Evolutionary conservation across 2,329 filamentous ascomycete species (phyloP).

Genomic region (Cordyceps farinosa): DNA sequence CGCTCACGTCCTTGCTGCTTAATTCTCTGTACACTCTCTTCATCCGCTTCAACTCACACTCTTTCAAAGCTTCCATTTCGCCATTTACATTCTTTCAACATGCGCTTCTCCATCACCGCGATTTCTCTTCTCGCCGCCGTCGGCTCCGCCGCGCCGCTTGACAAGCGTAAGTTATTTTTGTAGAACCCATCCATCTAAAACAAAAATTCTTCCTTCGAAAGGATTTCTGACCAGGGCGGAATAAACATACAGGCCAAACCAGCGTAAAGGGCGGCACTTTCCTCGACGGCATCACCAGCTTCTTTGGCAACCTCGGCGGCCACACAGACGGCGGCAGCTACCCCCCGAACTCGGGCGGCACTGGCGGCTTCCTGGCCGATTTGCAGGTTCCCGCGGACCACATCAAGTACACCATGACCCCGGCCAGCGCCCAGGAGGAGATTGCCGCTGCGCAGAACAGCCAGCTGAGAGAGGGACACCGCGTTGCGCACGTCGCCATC

Average conservation of each 20-base stretch:
- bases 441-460: conserved; percentile 8
- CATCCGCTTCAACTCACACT: background rate
- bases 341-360: background rate
- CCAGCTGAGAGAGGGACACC: conserved; percentile 15
- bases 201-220: background rate
- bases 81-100: background rate
- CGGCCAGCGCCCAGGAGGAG: background rate
- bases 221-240: too few relatives aligned
- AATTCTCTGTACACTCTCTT: background rate
- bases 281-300: conserved; percentile 1
- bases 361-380: conserved; percentile 3
- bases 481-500: conserved; percentile 7
- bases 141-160: conserved; percentile 1
- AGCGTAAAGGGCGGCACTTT: background rate
- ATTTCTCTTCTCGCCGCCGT: conserved; percentile 2
- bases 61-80: background rate
- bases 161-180: conserved; percentile 1
- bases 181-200: background rate
- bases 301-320: conserved; percentile 13
- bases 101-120: conserved; percentile 8
- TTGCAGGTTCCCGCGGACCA: conserved; percentile 8
- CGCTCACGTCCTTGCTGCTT: background rate
- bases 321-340: conserved; percentile 11
- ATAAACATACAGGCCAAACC: background rate
- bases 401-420: conserved; percentile 10